phyloP scores from a whole-genome alignment of 768 basidiomycete genomes.

The Boletus reticulatus region DNA sequence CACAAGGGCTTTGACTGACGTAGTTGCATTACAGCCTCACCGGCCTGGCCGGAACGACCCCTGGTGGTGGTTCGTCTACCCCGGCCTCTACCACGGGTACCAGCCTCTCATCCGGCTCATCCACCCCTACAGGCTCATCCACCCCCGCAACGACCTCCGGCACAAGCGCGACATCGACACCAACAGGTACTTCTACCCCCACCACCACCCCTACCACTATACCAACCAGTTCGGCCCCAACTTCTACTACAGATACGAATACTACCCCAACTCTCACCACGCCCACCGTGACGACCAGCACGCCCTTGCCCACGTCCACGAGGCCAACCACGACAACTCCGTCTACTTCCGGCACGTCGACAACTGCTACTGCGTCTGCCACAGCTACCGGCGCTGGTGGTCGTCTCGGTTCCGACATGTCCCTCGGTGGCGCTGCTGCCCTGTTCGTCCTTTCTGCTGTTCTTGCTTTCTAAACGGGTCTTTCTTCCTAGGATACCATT shows the following conservation, averaged over 20 bases:
- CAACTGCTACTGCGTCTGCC: conserved; percentile 14
- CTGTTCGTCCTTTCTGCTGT: conserved; percentile 22
- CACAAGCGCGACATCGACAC: background rate
- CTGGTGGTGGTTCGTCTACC: conserved; percentile 22
- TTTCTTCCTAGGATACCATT: conserved; percentile 6
- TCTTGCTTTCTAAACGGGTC: conserved; percentile 13
- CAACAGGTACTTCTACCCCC: conserved; percentile 17
- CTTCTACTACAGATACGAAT: background rate
- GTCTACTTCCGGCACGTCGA: conserved; percentile 15
- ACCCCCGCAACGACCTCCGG: background rate
- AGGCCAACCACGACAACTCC: background rate
- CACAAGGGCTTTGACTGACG: background rate
- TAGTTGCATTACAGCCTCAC: conserved; percentile 40
- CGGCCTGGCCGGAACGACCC: conserved; percentile 55
- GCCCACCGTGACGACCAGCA: conserved; percentile 33
- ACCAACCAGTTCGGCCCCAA: conserved; percentile 9
- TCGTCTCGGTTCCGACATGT: conserved; percentile 18
- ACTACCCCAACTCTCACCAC: conserved; percentile 25
- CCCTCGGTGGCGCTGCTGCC: conserved; percentile 19
- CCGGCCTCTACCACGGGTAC: conserved; percentile 3
- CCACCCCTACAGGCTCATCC: conserved; percentile 14
- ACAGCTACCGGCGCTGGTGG: conserved; percentile 19
- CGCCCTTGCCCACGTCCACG: background rate
- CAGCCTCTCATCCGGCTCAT: conserved; percentile 10
- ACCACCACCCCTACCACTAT: conserved; percentile 1